Evolutionary conservation across 495 filamentous ascomycete species (phyloP), one percentile per base, ranked within the genome.

Genomic region (Trichoderma erinaceum): DNA sequence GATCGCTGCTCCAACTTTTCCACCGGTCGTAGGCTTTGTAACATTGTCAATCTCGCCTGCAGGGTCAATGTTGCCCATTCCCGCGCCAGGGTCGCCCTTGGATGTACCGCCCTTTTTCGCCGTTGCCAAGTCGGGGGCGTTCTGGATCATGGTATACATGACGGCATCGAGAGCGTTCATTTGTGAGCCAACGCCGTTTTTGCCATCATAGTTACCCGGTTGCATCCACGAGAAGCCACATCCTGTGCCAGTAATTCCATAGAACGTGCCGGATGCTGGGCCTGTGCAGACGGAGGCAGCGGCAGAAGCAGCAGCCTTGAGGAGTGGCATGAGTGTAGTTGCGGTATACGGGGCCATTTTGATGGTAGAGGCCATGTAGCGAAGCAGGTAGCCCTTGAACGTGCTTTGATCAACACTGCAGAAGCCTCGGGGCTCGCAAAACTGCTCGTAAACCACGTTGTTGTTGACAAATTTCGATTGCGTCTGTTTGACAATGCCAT

Each of bases 301-400:
- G 0, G 86, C 88, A 29, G 79, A 41, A 13, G 87, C 88, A 3
- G 83, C 85, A 15, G 78, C 77, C 66, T 76, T 71, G 13, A 94
- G 74, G 65, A 85, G 81, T 1, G 86, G 83, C 72, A 83, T 76
- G 63, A 93, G 85, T 11, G 74, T 69, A 41, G 84, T 78, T 58
- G 73, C 76, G 12, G 85, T 89, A 68, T 81, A 86, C 4, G 90
- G 89, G 6, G 87, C 90, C 69, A 93, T 81, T 68, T 87, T 86
- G 12, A 86, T 80, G 44, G 85, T 83, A 44, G 83, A 84, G 2
- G 87, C 85, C 73, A 94, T 79, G 89, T 88, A 92, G 10, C 86
- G 86, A 46, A 87, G 77, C 21, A 92, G 79, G 71, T 91, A 89
- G 11, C 89, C 89, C 77, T 93, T 94, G 82, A 92, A 93, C 56